Evolutionary conservation across 2,329 filamentous ascomycete species (phyloP).

Genomic region (Colletotrichum aenigma): DNA sequence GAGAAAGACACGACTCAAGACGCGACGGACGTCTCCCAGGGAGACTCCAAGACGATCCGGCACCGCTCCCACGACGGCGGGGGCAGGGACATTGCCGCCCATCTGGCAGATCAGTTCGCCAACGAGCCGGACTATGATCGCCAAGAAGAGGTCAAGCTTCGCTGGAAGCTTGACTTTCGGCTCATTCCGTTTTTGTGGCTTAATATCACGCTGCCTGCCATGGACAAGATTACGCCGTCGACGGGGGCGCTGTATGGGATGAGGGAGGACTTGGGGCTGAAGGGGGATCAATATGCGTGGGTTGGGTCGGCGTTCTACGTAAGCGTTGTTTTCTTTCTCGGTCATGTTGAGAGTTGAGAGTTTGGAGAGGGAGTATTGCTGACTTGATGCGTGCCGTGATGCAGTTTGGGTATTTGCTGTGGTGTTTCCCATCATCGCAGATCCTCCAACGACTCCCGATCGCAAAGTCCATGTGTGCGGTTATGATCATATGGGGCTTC

Average conservation of each 20-base stretch:
- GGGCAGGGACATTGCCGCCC: neutral
- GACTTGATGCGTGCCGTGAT: neutral
- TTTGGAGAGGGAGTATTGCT: neutral
- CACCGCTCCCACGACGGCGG: neutral
- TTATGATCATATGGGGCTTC: neutral
- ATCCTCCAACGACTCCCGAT: neutral
- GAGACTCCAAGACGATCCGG: neutral
- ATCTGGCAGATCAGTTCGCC: neutral
- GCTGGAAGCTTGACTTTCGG: neutral
- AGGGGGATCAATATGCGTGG: conserved; percentile 28
- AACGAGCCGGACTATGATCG: neutral
- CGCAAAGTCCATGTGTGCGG: neutral
- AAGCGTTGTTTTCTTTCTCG: fast-evolving
- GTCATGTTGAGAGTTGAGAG: neutral
- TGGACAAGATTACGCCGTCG: conserved; percentile 34
- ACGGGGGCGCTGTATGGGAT: conserved; percentile 32
- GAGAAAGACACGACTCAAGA: neutral
- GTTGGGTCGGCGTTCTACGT: neutral
- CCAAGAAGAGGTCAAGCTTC: neutral
- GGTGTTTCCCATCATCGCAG: neutral
- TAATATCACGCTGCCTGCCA: conserved; percentile 29
- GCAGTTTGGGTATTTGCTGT: neutral
- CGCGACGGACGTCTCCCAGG: neutral
- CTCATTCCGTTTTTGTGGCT: neutral
- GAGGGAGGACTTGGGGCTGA: conserved; percentile 25